Evolutionary conservation across 345 rosid genomes (phyloP), one percentile per base, ranked within the genome.

Genomic region (Mercurialis annua): DNA sequence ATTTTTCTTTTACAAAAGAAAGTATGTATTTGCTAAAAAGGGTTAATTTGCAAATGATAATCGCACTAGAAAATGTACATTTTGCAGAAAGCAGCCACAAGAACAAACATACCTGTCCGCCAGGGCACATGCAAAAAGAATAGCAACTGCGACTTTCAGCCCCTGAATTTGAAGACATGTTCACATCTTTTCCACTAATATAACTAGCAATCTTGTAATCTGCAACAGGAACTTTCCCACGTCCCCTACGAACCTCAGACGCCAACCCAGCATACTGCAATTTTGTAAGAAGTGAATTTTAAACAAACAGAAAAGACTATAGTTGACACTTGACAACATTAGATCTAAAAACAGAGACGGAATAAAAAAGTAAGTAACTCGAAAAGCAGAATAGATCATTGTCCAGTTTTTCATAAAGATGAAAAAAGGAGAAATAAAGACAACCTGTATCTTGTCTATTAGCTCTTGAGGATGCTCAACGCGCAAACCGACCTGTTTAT

Each of bases 51-150:
- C 18, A 53, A 66, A 40, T 9, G 40, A 38, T 2, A 48, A 26
- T 38, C 33, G 36, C 30, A 67, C 18, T 34, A 20, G 20, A 48
- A 21, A 38, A 11, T 44, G 27, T 8, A 50, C 2, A 31, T 29
- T 50, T 29, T 14, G 31, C 51, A 56, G 54, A 70, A 42, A 55
- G 23, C 0, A 47, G 56, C 15, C 1, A 38, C 69, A 27, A 53
- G 42, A 54, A 61, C 59, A 50, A 36, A 61, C 56, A 64, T 78
- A 90, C 98, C 97, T 93, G 97, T 54, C 98, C 98, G 72, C 97
- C 98, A 66, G 98, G 98, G 73, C 98, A 93, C 98, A 93, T 90
- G 86, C 98, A 93, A 76, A 93, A 93, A 74, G 98, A 93, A 83
- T 93, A 93, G 78, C 96, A 93, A 79, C 90, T 86, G 67, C 85